Evolutionary conservation across 225 moss, liverwort and hornwort species (phyloP), one percentile per base, ranked within the genome.

Genomic region (Sphagnum tenellum): DNA sequence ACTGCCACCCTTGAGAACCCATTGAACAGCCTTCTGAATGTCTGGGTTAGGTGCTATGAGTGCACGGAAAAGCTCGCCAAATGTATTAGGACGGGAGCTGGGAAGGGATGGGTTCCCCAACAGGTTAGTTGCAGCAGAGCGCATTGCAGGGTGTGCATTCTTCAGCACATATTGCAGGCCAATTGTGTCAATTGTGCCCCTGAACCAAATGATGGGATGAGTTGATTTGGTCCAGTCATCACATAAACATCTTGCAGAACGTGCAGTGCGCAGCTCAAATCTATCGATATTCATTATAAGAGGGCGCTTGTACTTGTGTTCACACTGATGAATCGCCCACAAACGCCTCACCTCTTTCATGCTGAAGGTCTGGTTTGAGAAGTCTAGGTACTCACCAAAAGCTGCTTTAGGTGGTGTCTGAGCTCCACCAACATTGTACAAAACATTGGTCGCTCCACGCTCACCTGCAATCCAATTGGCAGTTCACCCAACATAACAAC

Each of bases 11-110:
- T 67, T 57, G 60, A 91, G 69, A 1, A 86, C 81, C 90, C 88
- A 91, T 8, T 78, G 56, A 9, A 91, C 86, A 4, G 90, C 90
- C 59, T 77, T 76, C 9, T 47, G 51, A 8, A 91, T 77, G 44
- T 74, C 78, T 4, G 71, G 64, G 44, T 64, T 86, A 3, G 90
- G 90, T 47, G 79, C 48, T 59, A 91, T 72, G 44, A 91, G 62
- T 0, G 76, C 86, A 45, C 77, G 71, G 65, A 91, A 88, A 57
- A 91, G 81, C 70, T 91, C 90, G 4, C 90, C 90, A 45, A 91
- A 91, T 12, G 75, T 76, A 49, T 91, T 91, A 52, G 90, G 90
- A 5, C 88, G 79, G 4, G 86, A 80, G 66, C 66, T 75, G n/a
- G 88, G 90, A 8, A 73, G 45, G 3, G 79, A 79, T 12, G 90